A percentile compares a stretch with the other conserved stretches of the same genome.
phyloP scores from a whole-genome alignment of 495 filamentous ascomycete genomes.

The Copromyces sp. region DNA sequence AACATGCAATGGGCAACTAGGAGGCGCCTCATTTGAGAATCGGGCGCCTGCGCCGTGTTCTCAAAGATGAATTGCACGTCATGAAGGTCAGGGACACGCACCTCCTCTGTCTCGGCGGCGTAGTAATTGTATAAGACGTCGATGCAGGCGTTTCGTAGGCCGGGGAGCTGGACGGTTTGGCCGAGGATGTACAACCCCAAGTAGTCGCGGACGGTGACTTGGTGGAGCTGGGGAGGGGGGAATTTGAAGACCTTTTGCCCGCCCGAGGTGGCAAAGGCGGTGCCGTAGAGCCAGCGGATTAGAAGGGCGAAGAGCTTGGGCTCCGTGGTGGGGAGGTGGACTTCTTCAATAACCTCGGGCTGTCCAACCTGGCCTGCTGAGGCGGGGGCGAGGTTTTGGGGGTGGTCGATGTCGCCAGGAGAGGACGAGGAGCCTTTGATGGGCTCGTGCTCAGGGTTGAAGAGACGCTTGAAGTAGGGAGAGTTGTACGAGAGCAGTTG shows the following conservation, averaged over 20 bases:
- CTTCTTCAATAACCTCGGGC: neutral
- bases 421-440: neutral
- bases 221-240: conserved; percentile 6
- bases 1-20: conserved; percentile 15
- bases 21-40: conserved; percentile 16
- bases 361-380: neutral
- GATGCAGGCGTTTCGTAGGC: conserved; percentile 13
- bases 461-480: conserved; percentile 10
- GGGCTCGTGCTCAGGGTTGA: conserved; percentile 1
- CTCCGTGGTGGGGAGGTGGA: conserved; percentile 9
- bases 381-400: neutral
- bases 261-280: conserved; percentile 6
- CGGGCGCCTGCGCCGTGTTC: conserved; percentile 2
- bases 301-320: conserved; percentile 17
- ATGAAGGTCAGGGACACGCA: conserved; percentile 4
- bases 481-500: conserved; percentile 15
- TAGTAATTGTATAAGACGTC: conserved; percentile 13
- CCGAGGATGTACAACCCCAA: conserved; percentile 21
- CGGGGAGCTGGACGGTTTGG: conserved; percentile 11
- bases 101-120: conserved; percentile 3
- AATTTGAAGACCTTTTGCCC: conserved; percentile 9
- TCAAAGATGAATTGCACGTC: conserved; percentile 19
- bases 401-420: neutral
- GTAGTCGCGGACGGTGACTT: conserved; percentile 15
- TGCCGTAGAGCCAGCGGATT: conserved; percentile 22